phyloP scores from a whole-genome alignment of 352 stramenopile species.

The Phytophthora uliginosa region DNA sequence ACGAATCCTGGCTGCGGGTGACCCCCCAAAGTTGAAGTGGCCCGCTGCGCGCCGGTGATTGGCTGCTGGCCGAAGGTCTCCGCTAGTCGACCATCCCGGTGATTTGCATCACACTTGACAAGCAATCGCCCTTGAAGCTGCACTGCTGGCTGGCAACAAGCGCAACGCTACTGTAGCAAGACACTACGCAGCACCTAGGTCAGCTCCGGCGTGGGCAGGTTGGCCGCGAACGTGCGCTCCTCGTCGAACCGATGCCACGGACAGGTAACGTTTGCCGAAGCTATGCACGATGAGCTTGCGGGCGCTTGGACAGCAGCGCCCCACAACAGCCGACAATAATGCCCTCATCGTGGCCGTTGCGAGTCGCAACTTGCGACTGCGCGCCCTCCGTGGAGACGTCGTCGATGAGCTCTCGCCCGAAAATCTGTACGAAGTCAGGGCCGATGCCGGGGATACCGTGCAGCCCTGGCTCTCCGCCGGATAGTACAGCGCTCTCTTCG shows the following conservation, averaged over 20 bases:
- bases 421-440: slow-evolving; percentile 77
- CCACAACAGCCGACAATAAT: slow-evolving; percentile 82
- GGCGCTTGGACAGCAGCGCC: slow-evolving; percentile 74
- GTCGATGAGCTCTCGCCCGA: slow-evolving; percentile 79
- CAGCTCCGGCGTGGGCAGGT: slow-evolving; percentile 13
- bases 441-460: slow-evolving; percentile 85
- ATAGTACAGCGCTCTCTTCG: slow-evolving; percentile 68
- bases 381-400: slow-evolving; percentile 85
- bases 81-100: slow-evolving; percentile 8
- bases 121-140: background rate
- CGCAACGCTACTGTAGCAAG: background rate
- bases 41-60: slow-evolving; percentile 4
- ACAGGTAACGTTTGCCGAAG: slow-evolving; percentile 87
- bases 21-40: background rate
- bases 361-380: too few species aligned
- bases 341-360: too few species aligned
- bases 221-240: slow-evolving; percentile 60
- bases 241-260: slow-evolving; percentile 68
- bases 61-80: slow-evolving; percentile 1
- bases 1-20: background rate
- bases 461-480: slow-evolving; percentile 66
- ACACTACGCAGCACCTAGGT: background rate
- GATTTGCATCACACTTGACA: slow-evolving; percentile 9
- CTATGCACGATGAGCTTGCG: slow-evolving; percentile 89
- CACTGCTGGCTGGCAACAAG: background rate